Conservation (phyloP, 1,139 yeast genomes). For the Kodamaea suecica region DNA sequence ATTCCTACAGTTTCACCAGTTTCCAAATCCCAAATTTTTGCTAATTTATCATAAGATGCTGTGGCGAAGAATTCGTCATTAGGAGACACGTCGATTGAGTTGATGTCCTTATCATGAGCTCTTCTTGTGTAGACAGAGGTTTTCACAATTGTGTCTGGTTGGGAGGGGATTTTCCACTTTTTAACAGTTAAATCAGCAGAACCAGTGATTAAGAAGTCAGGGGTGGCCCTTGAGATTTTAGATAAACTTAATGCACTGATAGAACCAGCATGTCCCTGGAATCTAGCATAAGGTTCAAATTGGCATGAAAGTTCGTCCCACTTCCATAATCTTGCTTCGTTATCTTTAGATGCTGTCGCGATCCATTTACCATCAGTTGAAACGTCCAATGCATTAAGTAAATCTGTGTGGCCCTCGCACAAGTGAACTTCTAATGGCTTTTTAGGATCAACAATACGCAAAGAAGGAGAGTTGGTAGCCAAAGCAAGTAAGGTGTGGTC, state of each 20-base stretch:
- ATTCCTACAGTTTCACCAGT: constrained; percentile 84
- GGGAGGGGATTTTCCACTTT: constrained; percentile 74
- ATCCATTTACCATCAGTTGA: constrained; percentile 83
- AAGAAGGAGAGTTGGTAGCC: constrained; percentile 93
- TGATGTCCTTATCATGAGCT: constrained; percentile 96
- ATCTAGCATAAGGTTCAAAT: constrained; percentile 58
- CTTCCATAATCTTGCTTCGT: constrained; percentile 80
- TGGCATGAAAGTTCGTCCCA: constrained; percentile 39
- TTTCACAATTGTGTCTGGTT: constrained; percentile 28
- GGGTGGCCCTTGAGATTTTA: constrained; percentile 51
- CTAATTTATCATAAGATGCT: constrained; percentile 93
- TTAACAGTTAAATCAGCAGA: constrained; percentile 88
- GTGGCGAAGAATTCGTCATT: constrained; percentile 87
- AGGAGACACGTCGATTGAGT: constrained; percentile 82
- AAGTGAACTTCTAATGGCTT: constrained; percentile 61
- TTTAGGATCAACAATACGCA: constrained; percentile 62
- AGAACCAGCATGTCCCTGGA: constrained; percentile 83
- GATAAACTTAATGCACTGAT: constrained; percentile 83
- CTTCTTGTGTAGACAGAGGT: constrained; percentile 82
- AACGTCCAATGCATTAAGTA: constrained; percentile 76
- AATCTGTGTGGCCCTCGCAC: constrained; percentile 79
- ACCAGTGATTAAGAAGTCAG: constrained; percentile 77
- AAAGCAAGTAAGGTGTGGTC: constrained; percentile 57
- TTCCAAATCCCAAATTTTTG: constrained; percentile 81
- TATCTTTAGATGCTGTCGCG: constrained; percentile 91